Percentiles rank a stretch among this genome's conserved stretches.
Evolutionary conservation across 2,329 filamentous ascomycete species (phyloP).

Genomic region (Clarireedia homoeocarpa): DNA sequence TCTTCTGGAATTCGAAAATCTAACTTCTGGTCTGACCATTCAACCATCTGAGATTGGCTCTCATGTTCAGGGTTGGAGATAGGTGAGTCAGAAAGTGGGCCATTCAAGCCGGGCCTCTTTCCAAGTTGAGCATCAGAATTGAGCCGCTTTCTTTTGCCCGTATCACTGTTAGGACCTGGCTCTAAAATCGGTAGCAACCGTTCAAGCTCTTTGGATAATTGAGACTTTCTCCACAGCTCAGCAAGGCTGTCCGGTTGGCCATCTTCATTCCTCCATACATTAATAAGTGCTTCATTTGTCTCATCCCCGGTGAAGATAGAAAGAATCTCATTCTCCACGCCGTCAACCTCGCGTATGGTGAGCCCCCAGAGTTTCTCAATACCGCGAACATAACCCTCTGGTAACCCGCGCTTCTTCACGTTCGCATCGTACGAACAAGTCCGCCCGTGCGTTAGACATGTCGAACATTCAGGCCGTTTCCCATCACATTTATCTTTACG

Average conservation of each 20-base stretch:
- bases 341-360: conserved; percentile 42
- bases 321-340: conserved; percentile 40
- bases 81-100: neutral
- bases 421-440: conserved; percentile 60
- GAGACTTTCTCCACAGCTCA: conserved; percentile 27
- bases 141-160: conserved; percentile 21
- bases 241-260: conserved; percentile 21
- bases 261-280: conserved; percentile 25
- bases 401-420: conserved; percentile 69
- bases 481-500: conserved; percentile 55
- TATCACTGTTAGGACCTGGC: conserved; percentile 13
- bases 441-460: conserved; percentile 43
- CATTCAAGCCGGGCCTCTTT: conserved; percentile 9
- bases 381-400: conserved; percentile 71
- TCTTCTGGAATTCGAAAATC: conserved; percentile 4
- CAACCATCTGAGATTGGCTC: neutral
- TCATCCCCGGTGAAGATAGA: conserved; percentile 36
- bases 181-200: conserved; percentile 25
- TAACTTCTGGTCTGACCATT: conserved; percentile 6
- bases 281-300: conserved; percentile 26
- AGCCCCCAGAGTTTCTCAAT: conserved; percentile 55
- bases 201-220: conserved; percentile 26
- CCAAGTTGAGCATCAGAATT: conserved; percentile 16
- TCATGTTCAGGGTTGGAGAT: neutral
- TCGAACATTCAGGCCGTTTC: conserved; percentile 54